A percentile compares a stretch with the other conserved stretches of the same genome.
Conservation (phyloP, 73 alveolate genomes). For the Stentor coeruleus region DNA sequence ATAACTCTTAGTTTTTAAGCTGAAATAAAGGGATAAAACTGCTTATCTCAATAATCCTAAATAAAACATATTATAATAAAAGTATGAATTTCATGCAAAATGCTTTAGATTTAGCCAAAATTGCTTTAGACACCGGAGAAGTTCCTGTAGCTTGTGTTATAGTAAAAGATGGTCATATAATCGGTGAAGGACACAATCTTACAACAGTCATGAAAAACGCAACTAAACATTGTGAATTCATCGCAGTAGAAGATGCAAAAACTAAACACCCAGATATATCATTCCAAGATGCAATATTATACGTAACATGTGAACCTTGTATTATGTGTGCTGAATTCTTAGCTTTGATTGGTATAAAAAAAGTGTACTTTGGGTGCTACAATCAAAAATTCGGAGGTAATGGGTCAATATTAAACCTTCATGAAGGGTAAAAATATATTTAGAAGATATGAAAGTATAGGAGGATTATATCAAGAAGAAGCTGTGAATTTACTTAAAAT, state of each 20-base stretch:
- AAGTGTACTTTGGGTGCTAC: slow-evolving; percentile 82
- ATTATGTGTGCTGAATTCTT: slow-evolving; percentile 95
- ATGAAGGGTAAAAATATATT: slow-evolving; percentile 40
- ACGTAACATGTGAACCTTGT: slow-evolving; percentile 95
- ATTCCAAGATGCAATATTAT: slow-evolving; percentile 62
- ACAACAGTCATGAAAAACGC: slow-evolving; percentile 86
- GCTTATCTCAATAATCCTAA: too few species aligned
- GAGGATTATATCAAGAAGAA: slow-evolving; percentile 69
- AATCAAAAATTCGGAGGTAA: slow-evolving; percentile 96
- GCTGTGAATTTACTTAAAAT: slow-evolving; percentile 68
- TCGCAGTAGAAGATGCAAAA: slow-evolving; percentile 39
- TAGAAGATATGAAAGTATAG: slow-evolving; percentile 57
- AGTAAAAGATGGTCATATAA: slow-evolving; percentile 46
- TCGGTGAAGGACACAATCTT: slow-evolving; percentile 76
- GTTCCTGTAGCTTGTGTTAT: slow-evolving; percentile 96
- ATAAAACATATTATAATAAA: too few species aligned
- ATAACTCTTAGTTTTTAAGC: too few species aligned
- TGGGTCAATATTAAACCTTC: slow-evolving; percentile 81
- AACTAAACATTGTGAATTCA: slow-evolving; percentile 89
- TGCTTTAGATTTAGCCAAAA: slow-evolving; percentile 42
- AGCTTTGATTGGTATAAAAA: slow-evolving; percentile 46
- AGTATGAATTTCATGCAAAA: slow-evolving; percentile 29
- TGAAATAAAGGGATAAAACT: too few species aligned
- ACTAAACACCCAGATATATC: slow-evolving; percentile 31
- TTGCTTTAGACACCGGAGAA: slow-evolving; percentile 69